Evolutionary conservation across 768 basidiomycete species (phyloP).

Genomic region (Megacollybia marginata): DNA sequence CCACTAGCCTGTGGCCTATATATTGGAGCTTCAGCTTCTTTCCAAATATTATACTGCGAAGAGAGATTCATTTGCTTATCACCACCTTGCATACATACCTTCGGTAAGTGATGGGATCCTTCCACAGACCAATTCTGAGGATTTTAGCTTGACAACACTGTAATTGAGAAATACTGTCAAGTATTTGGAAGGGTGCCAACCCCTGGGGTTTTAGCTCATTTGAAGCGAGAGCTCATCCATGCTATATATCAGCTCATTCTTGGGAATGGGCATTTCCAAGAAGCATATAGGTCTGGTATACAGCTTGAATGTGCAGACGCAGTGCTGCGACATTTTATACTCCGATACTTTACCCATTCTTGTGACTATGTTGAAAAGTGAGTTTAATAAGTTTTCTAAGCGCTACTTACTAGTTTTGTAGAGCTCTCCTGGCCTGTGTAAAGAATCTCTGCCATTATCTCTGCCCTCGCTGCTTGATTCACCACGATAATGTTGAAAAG

Average conservation of each 20-base stretch:
- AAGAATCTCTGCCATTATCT: slow-evolving; percentile 16
- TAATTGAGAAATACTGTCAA: slow-evolving; percentile 14
- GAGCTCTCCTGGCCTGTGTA: slow-evolving; percentile 18
- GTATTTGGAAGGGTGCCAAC: slow-evolving; percentile 4
- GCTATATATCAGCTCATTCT: slow-evolving; percentile 20
- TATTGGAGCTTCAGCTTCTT: slow-evolving; percentile 31
- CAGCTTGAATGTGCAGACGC: slow-evolving; percentile 24
- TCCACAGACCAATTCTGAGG: background rate
- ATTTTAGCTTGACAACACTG: slow-evolving; percentile 16
- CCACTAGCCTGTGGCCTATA: slow-evolving; percentile 31
- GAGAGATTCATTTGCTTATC: slow-evolving; percentile 19
- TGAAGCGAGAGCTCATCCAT: slow-evolving; percentile 26
- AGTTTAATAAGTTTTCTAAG: background rate
- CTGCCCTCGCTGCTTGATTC: slow-evolving; percentile 22
- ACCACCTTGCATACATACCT: slow-evolving; percentile 33
- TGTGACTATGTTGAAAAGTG: slow-evolving; percentile 32
- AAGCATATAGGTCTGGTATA: slow-evolving; percentile 22
- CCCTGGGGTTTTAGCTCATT: slow-evolving; percentile 19
- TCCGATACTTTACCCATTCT: slow-evolving; percentile 24
- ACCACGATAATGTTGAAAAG: slow-evolving; percentile 11
- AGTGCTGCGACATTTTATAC: slow-evolving; percentile 19
- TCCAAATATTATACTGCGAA: slow-evolving; percentile 31
- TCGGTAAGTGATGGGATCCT: slow-evolving; percentile 17
- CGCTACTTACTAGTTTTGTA: background rate
- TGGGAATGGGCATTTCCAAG: slow-evolving; percentile 14